These are phyloP conservation scores for Vigna unguiculata DNA, from an alignment of 306 rosid genomes.

Conservation along the genomic window DNA sequence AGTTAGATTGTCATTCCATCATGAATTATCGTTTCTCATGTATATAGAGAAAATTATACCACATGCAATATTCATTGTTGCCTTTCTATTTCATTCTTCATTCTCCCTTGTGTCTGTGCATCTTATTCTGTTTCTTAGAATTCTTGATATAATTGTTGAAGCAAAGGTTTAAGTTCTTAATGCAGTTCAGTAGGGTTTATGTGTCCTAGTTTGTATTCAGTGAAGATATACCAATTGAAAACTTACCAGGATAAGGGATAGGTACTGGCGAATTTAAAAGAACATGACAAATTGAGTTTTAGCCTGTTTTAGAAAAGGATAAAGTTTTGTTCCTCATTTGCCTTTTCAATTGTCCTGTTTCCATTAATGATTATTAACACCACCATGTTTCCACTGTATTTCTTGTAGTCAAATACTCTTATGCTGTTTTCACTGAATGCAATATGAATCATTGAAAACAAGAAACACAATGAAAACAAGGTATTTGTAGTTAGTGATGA, in stretches of 20 bases:
- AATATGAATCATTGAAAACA: background rate
- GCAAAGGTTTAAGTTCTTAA: background rate
- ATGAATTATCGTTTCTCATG: too few relatives aligned
- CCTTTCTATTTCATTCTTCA: background rate
- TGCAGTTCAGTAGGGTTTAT: background rate
- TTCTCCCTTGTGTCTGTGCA: background rate
- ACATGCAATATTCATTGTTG: background rate
- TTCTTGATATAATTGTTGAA: background rate
- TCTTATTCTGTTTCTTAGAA: constrained; percentile 5
- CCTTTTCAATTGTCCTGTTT: background rate
- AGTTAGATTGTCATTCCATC: background rate
- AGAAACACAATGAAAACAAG: background rate
- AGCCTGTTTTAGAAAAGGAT: background rate
- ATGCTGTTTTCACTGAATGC: background rate
- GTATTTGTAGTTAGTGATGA: background rate
- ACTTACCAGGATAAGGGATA: background rate
- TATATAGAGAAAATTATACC: background rate
- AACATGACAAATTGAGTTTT: background rate
- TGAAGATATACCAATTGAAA: background rate
- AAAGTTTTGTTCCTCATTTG: background rate
- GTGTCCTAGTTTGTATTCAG: background rate
- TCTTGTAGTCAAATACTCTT: background rate
- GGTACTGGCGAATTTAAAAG: background rate
- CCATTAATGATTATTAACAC: background rate
- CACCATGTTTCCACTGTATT: background rate